These are phyloP conservation scores for Acanthamoeba royreba DNA, from an alignment of 208 protist genomes.

Conservation along the genomic window DNA sequence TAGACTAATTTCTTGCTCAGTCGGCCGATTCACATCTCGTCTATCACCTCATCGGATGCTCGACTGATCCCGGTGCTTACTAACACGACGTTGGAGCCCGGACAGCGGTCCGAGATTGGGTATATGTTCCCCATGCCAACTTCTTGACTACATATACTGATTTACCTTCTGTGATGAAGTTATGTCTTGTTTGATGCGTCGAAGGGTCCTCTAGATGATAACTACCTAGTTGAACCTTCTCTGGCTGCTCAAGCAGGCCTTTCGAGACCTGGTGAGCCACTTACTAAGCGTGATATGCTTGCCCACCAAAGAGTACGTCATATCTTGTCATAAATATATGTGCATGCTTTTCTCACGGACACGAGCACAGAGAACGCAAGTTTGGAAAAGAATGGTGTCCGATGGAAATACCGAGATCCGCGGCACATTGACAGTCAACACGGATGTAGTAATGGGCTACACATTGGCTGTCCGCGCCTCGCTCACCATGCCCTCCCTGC, in stretches of 20 bases:
- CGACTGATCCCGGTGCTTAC: neutral
- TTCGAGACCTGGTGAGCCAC: neutral
- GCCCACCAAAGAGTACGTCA: neutral
- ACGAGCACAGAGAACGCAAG: neutral
- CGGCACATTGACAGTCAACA: constrained; percentile 25
- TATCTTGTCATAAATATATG: neutral
- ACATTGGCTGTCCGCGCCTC: constrained; percentile 27
- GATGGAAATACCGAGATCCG: neutral
- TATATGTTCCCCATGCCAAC: neutral
- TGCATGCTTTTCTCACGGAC: too few species aligned
- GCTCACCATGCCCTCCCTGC: neutral
- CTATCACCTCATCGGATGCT: constrained; percentile 19
- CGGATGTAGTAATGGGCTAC: constrained; percentile 52
- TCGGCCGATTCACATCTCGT: constrained; percentile 28
- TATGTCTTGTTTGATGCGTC: constrained; percentile 31
- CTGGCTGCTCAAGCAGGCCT: neutral
- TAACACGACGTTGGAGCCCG: neutral
- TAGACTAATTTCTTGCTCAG: neutral
- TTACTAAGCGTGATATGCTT: neutral
- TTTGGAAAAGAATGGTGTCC: neutral
- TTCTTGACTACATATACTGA: neutral
- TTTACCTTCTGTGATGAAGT: neutral
- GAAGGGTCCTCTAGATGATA: constrained; percentile 29
- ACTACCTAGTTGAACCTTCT: neutral
- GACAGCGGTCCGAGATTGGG: neutral